Conservation (phyloP, 2,329 filamentous ascomycete species). For the Rutstroemia sp. region DNA sequence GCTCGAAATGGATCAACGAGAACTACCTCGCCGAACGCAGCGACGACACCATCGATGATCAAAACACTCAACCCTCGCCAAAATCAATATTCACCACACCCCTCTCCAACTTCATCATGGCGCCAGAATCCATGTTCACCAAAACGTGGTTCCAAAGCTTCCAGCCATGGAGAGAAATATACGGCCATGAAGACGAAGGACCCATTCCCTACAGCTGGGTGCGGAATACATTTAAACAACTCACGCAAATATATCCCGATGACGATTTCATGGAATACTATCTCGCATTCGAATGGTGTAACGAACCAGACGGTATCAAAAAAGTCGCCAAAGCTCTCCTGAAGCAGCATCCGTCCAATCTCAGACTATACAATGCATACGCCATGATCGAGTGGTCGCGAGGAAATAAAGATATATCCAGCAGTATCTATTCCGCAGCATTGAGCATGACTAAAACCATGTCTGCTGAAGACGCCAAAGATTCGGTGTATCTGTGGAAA, state of each 20-base stretch:
- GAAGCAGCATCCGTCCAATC: slow-evolving; percentile 56
- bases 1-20: slow-evolving; percentile 12
- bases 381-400: slow-evolving; percentile 61
- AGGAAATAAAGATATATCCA: slow-evolving; percentile 49
- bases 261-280: slow-evolving; percentile 59
- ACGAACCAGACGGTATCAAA: slow-evolving; percentile 48
- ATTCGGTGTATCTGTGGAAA: slow-evolving; percentile 28
- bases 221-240: slow-evolving; percentile 46
- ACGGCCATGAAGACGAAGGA: slow-evolving; percentile 12
- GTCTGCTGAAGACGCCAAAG: slow-evolving; percentile 26
- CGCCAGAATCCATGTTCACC: slow-evolving; percentile 48
- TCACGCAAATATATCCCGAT: slow-evolving; percentile 41
- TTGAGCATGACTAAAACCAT: slow-evolving; percentile 47
- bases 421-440: slow-evolving; percentile 60
- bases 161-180: slow-evolving; percentile 17
- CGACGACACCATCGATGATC: neutral
- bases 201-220: slow-evolving; percentile 36
- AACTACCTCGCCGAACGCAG: neutral
- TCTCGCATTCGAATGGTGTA: slow-evolving; percentile 57
- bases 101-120: slow-evolving; percentile 24
- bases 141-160: slow-evolving; percentile 8
- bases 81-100: slow-evolving; percentile 18
- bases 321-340: slow-evolving; percentile 68
- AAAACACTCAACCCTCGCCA: slow-evolving; percentile 17
- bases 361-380: slow-evolving; percentile 72